Evolutionary conservation across 2,329 filamentous ascomycete genomes (phyloP), one percentile per base, ranked within the genome.

Genomic region (Aspergillus proliferans): DNA sequence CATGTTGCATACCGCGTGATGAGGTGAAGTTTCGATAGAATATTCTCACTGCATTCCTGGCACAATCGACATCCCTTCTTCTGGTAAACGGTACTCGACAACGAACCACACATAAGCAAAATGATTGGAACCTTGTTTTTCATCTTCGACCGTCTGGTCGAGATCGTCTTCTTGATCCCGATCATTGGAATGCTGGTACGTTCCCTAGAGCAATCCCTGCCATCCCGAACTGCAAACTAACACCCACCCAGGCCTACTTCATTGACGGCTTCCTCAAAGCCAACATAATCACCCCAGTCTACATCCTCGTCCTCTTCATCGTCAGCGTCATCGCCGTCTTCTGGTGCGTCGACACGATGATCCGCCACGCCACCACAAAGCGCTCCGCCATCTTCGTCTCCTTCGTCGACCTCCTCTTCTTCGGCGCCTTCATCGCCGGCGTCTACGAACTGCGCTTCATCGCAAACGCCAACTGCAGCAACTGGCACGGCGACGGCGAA

Each of bases 291-390:
- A 84, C 81, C 4, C 82, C 82, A 18, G 66, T 70, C 51, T 82
- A 77, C 62, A 78, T 84, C 62, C 75, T 85, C 41, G 75, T 83
- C 40, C 76, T 84, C 46, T 85, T 85, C 74, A 84, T 85, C 54
- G 78, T 82, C 57, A 79, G 78, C 36, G 78, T 82, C 6, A 72
- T 85, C 36, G 82, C 76, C 43, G 71, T 76, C 50, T 81, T 79
- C 52, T 85, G 82, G 82, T 75, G 75, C 34, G 58, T 84, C 48
- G 80, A 79, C 53, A 85, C 82, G 2, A 66, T 83, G 18, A 72
- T 85, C 66, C 76, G 79, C 48, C 81, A 82, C 61, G 69, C 76
- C 15, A 78, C 78, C 52, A 81, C 81, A 43, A 74, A 77, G 47
- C 79, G 82, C 63, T 82, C 79, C 6, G 80, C 72, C 18, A 53